Percentiles rank a stretch among this genome's conserved stretches.
Conservation (phyloP, 352 stramenopile genomes). For the Phytophthora meadii region DNA sequence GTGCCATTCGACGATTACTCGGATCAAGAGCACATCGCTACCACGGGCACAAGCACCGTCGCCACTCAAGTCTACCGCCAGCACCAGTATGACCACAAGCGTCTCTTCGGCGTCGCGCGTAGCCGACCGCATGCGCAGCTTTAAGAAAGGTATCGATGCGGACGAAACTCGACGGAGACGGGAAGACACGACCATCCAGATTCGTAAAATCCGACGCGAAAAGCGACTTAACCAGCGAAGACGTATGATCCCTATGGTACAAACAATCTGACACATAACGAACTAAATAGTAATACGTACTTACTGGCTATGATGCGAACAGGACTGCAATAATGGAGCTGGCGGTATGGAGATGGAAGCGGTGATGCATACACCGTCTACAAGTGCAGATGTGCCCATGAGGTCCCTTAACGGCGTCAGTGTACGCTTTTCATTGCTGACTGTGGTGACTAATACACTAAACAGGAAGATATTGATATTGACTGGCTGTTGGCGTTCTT, state of each 20-base stretch:
- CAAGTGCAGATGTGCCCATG: constrained; percentile 22
- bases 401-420: constrained; percentile 44
- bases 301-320: constrained; percentile 1
- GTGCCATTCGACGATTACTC: constrained; percentile 10
- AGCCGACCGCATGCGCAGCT: constrained; percentile 80
- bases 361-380: constrained; percentile 8
- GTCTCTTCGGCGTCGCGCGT: constrained; percentile 34
- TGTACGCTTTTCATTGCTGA: constrained; percentile 33
- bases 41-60: background rate
- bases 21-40: constrained; percentile 1
- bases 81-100: constrained; percentile 35
- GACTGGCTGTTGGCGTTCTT: background rate
- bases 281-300: background rate
- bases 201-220: constrained; percentile 88
- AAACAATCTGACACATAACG: constrained; percentile 3
- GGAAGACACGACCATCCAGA: constrained; percentile 86
- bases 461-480: background rate
- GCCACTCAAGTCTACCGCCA: constrained; percentile 4
- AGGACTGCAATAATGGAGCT: constrained; percentile 16
- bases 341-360: constrained; percentile 5
- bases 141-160: constrained; percentile 90
- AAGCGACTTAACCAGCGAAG: constrained; percentile 87
- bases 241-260: constrained; percentile 62
- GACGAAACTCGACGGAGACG: constrained; percentile 77
- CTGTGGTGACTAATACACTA: background rate